These are phyloP conservation scores for Verticillium tricorpus DNA, from an alignment of 2,329 filamentous ascomycete genomes.

Conservation along the genomic window DNA sequence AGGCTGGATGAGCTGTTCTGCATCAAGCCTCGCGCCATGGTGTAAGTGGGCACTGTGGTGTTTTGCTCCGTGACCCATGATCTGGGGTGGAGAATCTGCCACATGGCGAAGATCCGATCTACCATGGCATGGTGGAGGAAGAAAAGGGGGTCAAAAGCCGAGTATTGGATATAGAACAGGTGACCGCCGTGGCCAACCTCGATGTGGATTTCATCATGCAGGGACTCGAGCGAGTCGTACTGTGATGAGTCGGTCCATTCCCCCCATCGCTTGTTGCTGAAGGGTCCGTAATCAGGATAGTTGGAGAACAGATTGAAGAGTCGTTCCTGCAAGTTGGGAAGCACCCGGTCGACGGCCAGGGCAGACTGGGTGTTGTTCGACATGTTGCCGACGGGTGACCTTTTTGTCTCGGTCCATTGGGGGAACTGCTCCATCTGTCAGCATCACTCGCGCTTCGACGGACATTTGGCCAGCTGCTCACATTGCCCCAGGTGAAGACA, in stretches of 20 bases:
- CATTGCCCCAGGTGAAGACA: slow-evolving; percentile 56
- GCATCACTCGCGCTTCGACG: neutral
- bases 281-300: slow-evolving; percentile 62
- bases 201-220: slow-evolving; percentile 61
- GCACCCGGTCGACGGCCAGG: slow-evolving; percentile 45
- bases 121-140: slow-evolving; percentile 74
- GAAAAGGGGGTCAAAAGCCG: slow-evolving; percentile 76
- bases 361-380: slow-evolving; percentile 59
- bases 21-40: slow-evolving; percentile 46
- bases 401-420: slow-evolving; percentile 55
- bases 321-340: slow-evolving; percentile 53
- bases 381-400: slow-evolving; percentile 41
- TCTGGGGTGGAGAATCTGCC: slow-evolving; percentile 68
- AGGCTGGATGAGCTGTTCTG: slow-evolving; percentile 54
- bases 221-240: slow-evolving; percentile 60
- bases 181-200: slow-evolving; percentile 58
- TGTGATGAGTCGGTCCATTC: slow-evolving; percentile 37
- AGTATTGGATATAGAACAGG: slow-evolving; percentile 66
- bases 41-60: slow-evolving; percentile 57
- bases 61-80: slow-evolving; percentile 58
- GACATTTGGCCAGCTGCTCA: slow-evolving; percentile 24
- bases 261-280: slow-evolving; percentile 66
- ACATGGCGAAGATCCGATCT: slow-evolving; percentile 71
- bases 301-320: slow-evolving; percentile 64
- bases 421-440: slow-evolving; percentile 40